A percentile compares a stretch with the other conserved stretches of the same genome.
phyloP scores from a whole-genome alignment of 2,329 filamentous ascomycete species.

The Mycosphaerella arachidis region DNA sequence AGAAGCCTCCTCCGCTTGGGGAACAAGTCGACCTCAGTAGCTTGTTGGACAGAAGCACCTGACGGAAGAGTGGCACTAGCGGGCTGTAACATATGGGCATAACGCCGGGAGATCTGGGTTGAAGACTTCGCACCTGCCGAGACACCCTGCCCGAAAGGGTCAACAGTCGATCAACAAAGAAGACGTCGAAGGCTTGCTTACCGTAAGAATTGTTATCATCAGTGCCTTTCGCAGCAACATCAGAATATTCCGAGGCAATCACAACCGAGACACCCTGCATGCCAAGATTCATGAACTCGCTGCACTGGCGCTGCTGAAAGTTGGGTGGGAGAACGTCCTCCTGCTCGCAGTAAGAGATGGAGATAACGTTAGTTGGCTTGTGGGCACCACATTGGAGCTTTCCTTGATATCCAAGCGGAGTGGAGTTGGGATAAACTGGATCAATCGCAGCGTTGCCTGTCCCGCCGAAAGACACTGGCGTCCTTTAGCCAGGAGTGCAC shows the following conservation, averaged over 20 bases:
- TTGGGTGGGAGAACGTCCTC: conserved; percentile 38
- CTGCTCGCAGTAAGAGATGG: conserved; percentile 50
- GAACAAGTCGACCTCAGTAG: conserved; percentile 41
- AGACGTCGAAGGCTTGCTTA: conserved; percentile 20
- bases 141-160: conserved; percentile 24
- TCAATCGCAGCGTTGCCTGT: conserved; percentile 32
- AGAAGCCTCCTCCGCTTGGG: conserved; percentile 40
- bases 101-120: conserved; percentile 30
- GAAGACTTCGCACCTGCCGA: conserved; percentile 38
- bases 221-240: conserved; percentile 31
- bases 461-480: conserved; percentile 33
- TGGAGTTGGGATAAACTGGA: conserved; percentile 45
- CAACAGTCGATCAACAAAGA: not conserved
- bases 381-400: conserved; percentile 45
- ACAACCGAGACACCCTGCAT: conserved; percentile 46
- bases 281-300: conserved; percentile 55
- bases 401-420: conserved; percentile 36
- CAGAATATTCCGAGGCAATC: conserved; percentile 49
- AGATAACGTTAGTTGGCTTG: conserved; percentile 50
- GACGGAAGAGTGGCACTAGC: conserved; percentile 48
- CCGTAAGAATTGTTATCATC: conserved; percentile 27
- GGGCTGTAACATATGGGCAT: conserved; percentile 35
- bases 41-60: conserved; percentile 29
- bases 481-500: conserved; percentile 39
- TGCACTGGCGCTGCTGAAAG: conserved; percentile 52